Base-by-base conservation (phyloP, 2,329 filamentous ascomycete genomes). In the Colletotrichum lentis region DNA sequence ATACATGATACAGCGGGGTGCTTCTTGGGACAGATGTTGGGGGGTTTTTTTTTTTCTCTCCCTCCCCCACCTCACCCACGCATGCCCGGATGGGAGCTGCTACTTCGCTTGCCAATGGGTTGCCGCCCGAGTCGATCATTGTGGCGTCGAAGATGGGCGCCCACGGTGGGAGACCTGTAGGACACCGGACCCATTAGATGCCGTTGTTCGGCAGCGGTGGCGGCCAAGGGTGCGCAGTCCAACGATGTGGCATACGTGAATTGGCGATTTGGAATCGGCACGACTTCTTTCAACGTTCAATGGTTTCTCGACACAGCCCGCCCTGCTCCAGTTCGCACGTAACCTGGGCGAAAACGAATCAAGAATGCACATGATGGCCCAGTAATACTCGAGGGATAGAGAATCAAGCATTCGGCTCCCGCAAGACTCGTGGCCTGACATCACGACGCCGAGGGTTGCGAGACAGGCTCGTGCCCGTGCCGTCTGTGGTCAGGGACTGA, bases 361-460 rank as follows among this genome's bases (percentile, higher is more conserved):
- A 31, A 47, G 6, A 50, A n/a, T 12, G 20, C 44, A 22, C 22
- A 41, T 69, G 62, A 69, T 46, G 44, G 27, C 27, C 43, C 35
- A 7, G 11, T 7, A 49, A 43, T 56, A 44, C 43, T 37, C 39
- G 35, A 14, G 52, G 35, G 24, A 44, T 22, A 49, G 37, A 50
- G n/a, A 35, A 35, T 49, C 11, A 52, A 43, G 18, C 35, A 10
- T 35, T 12, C 22, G 31, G 58, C 14, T 49, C 35, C 22, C 11
- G n/a, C 16, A 37, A 20, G 27, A 60, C 43, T 56, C 50, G 50
- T 66, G 62, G 62, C 20, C 50, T 69, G 62, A 69, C 56, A 56
- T 52, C 20, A 52, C 44, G 37, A 39, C 31, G 20, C 20, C 14
- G 22, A 20, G 44, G 44, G 22, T 44, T 46, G 18, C 24, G 31